These are phyloP conservation scores for Ailanthus altissimus DNA, from an alignment of 345 rosid species.

Conservation along the genomic window DNA sequence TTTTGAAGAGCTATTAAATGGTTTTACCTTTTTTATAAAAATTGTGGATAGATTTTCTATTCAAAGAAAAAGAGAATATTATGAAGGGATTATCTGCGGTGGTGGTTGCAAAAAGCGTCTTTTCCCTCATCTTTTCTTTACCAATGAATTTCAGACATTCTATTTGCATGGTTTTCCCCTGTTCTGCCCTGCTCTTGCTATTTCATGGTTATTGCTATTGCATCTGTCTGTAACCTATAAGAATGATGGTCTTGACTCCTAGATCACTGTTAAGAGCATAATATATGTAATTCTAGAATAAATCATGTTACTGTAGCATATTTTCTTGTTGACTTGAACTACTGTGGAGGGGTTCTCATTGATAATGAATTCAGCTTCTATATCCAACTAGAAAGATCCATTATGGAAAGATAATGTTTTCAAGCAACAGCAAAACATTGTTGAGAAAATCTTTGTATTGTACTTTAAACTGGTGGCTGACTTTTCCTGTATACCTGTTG, in stretches of 20 bases:
- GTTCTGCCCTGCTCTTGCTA: not conserved
- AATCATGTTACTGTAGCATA: not conserved
- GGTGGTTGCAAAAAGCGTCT: not conserved
- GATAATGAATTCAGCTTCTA: not conserved
- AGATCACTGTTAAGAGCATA: not conserved
- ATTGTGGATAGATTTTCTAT: not conserved
- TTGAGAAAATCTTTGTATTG: not conserved
- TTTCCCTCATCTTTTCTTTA: not conserved
- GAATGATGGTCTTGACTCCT: not conserved
- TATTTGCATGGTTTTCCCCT: not conserved
- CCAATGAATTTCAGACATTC: not conserved
- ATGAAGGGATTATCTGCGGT: not conserved
- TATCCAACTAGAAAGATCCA: not conserved
- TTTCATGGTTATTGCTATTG: not conserved
- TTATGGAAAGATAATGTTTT: not conserved
- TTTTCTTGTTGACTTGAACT: not conserved
- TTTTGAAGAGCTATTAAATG: not conserved
- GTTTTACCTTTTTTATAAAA: not conserved
- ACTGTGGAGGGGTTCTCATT: not conserved
- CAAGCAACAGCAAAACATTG: not conserved
- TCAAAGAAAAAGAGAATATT: not conserved
- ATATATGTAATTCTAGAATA: not conserved
- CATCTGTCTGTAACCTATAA: not conserved
- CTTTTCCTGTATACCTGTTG: not conserved
- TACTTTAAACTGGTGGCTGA: not conserved